phyloP scores from a whole-genome alignment of 176 grass and related monocot genomes.

The Zoysia japonica region DNA sequence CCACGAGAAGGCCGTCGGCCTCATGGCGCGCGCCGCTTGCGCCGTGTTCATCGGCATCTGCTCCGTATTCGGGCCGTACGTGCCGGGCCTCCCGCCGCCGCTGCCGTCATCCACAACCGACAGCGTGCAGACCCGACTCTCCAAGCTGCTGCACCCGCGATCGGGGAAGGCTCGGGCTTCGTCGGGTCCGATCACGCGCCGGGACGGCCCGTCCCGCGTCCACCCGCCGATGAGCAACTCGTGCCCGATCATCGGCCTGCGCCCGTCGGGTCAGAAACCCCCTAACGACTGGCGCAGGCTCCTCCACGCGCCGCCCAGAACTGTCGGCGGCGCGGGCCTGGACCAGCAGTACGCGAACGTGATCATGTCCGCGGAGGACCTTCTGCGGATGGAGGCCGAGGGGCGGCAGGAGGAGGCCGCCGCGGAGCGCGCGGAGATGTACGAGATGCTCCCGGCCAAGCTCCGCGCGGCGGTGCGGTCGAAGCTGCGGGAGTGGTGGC shows the following conservation, averaged over 20 bases:
- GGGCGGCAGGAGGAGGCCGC: slow-evolving; percentile 57
- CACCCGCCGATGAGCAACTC: slow-evolving; percentile 55
- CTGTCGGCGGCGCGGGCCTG: slow-evolving; percentile 68
- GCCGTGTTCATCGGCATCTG: slow-evolving; percentile 71
- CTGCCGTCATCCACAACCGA: slow-evolving; percentile 21
- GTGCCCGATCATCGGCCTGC: slow-evolving; percentile 61
- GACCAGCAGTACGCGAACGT: slow-evolving; percentile 80
- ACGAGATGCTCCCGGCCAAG: slow-evolving; percentile 81
- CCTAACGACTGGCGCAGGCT: slow-evolving; percentile 54
- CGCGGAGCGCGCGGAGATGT: slow-evolving; percentile 72
- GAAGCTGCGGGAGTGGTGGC: slow-evolving; percentile 93
- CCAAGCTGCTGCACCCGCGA: slow-evolving; percentile 47
- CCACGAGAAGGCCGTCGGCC: slow-evolving; percentile 64
- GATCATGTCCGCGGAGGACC: slow-evolving; percentile 64
- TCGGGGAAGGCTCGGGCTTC: slow-evolving; percentile 42
- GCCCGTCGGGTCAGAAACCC: slow-evolving; percentile 15
- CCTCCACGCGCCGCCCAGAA: slow-evolving; percentile 50
- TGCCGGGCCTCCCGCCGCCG: slow-evolving; percentile 44
- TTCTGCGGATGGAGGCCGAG: slow-evolving; percentile 64
- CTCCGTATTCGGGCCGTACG: slow-evolving; percentile 52
- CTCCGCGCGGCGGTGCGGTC: slow-evolving; percentile 64
- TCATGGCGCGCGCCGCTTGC: slow-evolving; percentile 70
- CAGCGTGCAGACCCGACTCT: slow-evolving; percentile 39
- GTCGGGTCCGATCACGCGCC: slow-evolving; percentile 67
- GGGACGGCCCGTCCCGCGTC: slow-evolving; percentile 39